These are phyloP conservation scores for Alternaria brassicicola DNA, from an alignment of 2,329 filamentous ascomycete genomes.

Conservation along the genomic window DNA sequence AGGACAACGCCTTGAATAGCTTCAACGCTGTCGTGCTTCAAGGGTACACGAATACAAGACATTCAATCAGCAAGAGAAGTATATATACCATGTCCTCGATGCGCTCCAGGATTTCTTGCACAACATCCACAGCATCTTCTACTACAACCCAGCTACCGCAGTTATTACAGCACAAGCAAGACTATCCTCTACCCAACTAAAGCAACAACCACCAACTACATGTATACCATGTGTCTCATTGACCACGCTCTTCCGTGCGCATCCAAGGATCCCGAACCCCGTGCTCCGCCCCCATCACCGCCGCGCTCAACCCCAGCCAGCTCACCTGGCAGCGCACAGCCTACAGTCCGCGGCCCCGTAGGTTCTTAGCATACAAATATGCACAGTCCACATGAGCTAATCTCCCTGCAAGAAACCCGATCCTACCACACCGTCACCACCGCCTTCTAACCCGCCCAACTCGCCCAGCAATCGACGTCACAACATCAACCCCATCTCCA, in stretches of 20 bases:
- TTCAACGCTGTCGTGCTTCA: background rate
- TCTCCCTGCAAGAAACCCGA: background rate
- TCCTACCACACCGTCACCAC: background rate
- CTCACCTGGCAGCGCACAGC: background rate
- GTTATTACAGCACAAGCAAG: background rate
- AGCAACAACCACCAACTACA: background rate
- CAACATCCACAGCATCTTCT: background rate
- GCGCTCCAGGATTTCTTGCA: background rate
- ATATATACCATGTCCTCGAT: background rate
- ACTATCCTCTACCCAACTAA: background rate
- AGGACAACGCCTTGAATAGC: background rate
- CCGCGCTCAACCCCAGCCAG: background rate
- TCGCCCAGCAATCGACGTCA: background rate
- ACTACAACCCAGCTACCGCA: background rate
- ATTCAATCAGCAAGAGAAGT: background rate
- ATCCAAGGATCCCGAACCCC: background rate
- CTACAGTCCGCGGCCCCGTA: background rate
- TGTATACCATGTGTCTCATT: background rate
- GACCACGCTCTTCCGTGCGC: background rate
- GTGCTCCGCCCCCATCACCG: background rate
- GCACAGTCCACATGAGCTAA: background rate
- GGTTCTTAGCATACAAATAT: background rate
- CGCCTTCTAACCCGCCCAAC: background rate
- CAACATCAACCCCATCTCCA: no score
- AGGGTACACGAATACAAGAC: background rate